Base-by-base conservation (phyloP, 2,329 filamentous ascomycete species). In the Chaetomium olivaceum region DNA sequence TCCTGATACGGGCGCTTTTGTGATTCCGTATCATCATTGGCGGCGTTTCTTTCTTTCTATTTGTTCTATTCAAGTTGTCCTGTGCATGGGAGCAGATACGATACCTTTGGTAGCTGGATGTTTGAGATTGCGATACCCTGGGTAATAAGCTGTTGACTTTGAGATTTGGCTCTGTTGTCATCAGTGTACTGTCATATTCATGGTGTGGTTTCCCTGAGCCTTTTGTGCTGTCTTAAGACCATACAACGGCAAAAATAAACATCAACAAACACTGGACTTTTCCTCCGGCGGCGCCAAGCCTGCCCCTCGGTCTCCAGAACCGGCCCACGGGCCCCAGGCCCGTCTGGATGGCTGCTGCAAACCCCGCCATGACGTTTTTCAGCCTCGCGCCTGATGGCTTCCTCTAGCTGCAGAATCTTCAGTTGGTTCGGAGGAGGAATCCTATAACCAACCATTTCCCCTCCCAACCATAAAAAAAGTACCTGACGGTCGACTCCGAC, bases 301-400 rank as follows among this genome's bases (percentile, higher is more conserved):
- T 43, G 11, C 54, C 16, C 4, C 27, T 5, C 39, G 21, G n/a
- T 36, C 3, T n/a, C 54, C 54, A 36, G 1, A 23, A 14, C 14
- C 11, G 19, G 14, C 23, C 29, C 21, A 29, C 21, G 6, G 23
- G 1, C 33, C 29, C 4, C 31, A 23, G 29, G 29, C 52, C 66
- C 60, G 63, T 31, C 27, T n/a, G n/a, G 46, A 31, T 21, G 23
- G 55, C 55, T 58, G 61, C 58, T 65, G 67, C 43, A 43, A 64
- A 52, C 63, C 63, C 64, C 65, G 61, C 69, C 65, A 68, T 71
- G 68, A 71, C 68, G 68, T 69, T 71, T 70, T 68, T 67, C 68
- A 68, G 68, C 68, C 68, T 68, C 36, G 64, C 66, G 27, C 56
- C 46, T 21, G 29, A 36, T 43, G 19, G 25, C 16, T 29, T 33